A percentile compares a stretch with the other conserved stretches of the same genome.
These are phyloP conservation scores for Lactifluus subvellereus DNA, from an alignment of 768 basidiomycete species.

Conservation along the genomic window DNA sequence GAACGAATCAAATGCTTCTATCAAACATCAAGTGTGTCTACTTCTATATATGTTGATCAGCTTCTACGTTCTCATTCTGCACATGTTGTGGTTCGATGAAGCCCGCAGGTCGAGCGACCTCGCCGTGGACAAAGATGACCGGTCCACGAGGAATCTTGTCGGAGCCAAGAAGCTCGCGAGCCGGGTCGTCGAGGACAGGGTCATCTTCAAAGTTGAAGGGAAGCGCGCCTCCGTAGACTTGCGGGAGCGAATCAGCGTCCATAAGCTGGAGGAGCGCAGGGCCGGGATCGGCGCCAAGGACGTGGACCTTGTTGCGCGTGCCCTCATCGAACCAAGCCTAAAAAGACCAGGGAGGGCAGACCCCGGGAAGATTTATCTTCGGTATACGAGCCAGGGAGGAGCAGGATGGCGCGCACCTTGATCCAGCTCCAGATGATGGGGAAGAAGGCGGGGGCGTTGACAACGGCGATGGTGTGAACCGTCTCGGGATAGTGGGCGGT, in stretches of 20 bases:
- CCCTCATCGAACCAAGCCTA: constrained; percentile 77
- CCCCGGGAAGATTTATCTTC: neutral
- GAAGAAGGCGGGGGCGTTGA: constrained; percentile 81
- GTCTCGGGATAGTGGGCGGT: constrained; percentile 84
- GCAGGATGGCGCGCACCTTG: constrained; percentile 42
- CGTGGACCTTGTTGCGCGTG: constrained; percentile 70
- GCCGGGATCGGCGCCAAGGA: constrained; percentile 59
- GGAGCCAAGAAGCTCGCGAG: constrained; percentile 40
- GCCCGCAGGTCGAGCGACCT: constrained; percentile 27
- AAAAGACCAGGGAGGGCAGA: neutral
- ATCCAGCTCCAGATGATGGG: constrained; percentile 82
- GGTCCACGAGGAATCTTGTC: constrained; percentile 53
- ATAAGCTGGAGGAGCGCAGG: constrained; percentile 47
- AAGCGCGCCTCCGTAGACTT: constrained; percentile 66
- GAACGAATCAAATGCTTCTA: neutral
- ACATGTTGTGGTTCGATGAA: neutral
- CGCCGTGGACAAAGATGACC: constrained; percentile 43
- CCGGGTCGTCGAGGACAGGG: constrained; percentile 55
- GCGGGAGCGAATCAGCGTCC: constrained; percentile 49
- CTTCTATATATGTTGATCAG: neutral
- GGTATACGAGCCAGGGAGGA: neutral
- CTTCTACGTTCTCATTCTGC: neutral
- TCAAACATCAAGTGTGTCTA: neutral
- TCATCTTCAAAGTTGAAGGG: constrained; percentile 66
- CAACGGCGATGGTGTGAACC: constrained; percentile 55